Evolutionary conservation across 2,329 filamentous ascomycete species (phyloP), one percentile per base, ranked within the genome.

Genomic region (Colletotrichum spinosum): DNA sequence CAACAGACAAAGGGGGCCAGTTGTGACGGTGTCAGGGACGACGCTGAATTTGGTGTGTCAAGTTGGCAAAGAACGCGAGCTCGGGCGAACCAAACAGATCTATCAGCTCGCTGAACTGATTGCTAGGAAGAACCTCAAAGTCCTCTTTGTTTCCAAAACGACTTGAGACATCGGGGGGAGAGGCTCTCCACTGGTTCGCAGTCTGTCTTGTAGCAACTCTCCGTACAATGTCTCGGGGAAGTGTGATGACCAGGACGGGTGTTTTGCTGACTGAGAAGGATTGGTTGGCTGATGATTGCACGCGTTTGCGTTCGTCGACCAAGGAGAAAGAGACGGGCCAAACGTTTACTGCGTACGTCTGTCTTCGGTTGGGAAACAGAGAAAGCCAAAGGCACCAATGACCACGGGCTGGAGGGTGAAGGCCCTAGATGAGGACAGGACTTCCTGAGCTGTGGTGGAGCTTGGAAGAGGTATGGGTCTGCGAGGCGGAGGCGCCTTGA

Each of bases 101-200:
- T 67, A 65, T 70, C 61, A 71, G 69, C 54, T 71, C 50, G 68
- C 44, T 49, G 59, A 45, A 60, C 51, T 55, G 48, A 57, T 60
- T 53, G 53, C 57, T 62, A 54, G 57, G 59, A 60, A 68, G 69
- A 68, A 69, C 68, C 68, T 70, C 70, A 70, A 70, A 67, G 69
- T 71, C 70, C 71, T 72, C 70, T 74, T 75, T 77, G 73, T 72
- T 70, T 71, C 70, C 61, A 67, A 69, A 68, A 70, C 65, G 61
- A 68, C 68, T 68, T 75, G 72, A 77, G 75, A 78, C 76, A 77
- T 72, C 62, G 69, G 71, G 60, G 66, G 69, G 61, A 61, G 59
- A 55, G 55, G 70, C 70, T 70, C 61, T 71, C 69, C 70, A 71
- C 68, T 72, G 60, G 67, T 68, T 67, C 68, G 64, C 46, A 57